These are phyloP conservation scores for Penicillium taxi DNA, from an alignment of 495 filamentous ascomycete genomes.

Conservation along the genomic window DNA sequence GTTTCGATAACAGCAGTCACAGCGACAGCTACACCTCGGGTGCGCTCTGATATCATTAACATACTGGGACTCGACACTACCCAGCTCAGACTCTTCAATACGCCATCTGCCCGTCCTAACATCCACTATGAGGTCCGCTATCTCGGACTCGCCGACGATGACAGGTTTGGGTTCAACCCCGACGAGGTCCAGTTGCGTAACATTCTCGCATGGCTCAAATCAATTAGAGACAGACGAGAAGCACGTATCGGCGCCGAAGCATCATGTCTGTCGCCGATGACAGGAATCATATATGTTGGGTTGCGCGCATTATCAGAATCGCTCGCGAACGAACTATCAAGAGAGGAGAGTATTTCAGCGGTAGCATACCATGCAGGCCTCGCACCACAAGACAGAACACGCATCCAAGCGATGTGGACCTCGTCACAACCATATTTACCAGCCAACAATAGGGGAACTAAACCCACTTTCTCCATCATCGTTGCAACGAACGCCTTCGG, in stretches of 20 bases:
- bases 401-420: constrained; percentile 62
- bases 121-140: constrained; percentile 92
- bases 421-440: constrained; percentile 43
- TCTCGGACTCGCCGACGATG: constrained; percentile 47
- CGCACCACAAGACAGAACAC: constrained; percentile 30
- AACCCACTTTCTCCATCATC: constrained; percentile 70
- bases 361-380: constrained; percentile 47
- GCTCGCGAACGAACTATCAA: constrained; percentile 46
- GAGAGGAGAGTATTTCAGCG: constrained; percentile 31
- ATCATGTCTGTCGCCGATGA: constrained; percentile 54
- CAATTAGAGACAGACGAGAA: constrained; percentile 57
- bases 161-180: constrained; percentile 13
- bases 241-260: constrained; percentile 31
- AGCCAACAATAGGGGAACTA: constrained; percentile 3
- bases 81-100: constrained; percentile 65
- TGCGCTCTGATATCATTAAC: constrained; percentile 70
- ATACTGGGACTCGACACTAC: constrained; percentile 57
- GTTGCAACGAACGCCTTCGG: constrained; percentile 94
- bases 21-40: constrained; percentile 75
- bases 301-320: constrained; percentile 67
- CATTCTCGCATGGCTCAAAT: constrained; percentile 63
- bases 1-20: constrained; percentile 89
- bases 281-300: constrained; percentile 86
- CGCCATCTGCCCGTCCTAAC: constrained; percentile 72
- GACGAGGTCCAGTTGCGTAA: constrained; percentile 51